These are phyloP conservation scores for Balansia obtecta DNA, from an alignment of 2,329 filamentous ascomycete genomes.

Conservation along the genomic window DNA sequence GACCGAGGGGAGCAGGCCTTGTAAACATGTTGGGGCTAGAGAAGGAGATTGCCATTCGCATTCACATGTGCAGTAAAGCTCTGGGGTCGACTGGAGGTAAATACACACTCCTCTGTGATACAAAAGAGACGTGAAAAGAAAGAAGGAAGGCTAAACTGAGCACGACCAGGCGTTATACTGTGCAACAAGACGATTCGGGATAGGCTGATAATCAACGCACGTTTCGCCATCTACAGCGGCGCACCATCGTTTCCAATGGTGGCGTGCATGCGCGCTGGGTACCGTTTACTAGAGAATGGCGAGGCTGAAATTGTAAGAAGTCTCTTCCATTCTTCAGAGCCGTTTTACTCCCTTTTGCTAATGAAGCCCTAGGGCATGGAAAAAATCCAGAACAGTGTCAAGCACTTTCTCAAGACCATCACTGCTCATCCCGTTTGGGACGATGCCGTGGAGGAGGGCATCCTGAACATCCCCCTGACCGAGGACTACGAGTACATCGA, in stretches of 20 bases:
- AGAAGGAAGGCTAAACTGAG: too few species aligned
- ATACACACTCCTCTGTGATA: too few species aligned
- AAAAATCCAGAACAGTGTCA: constrained; percentile 14
- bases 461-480: constrained; percentile 16
- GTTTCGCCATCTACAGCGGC: constrained; percentile 10
- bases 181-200: constrained; percentile 9
- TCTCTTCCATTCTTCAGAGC: too few species aligned
- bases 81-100: too few species aligned
- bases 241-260: constrained; percentile 12
- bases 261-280: constrained; percentile 11
- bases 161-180: constrained; percentile 12
- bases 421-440: constrained; percentile 13
- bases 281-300: constrained; percentile 9
- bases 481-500: constrained; percentile 15
- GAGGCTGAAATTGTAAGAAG: constrained; percentile 6
- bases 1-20: constrained; percentile 33
- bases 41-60: constrained; percentile 31
- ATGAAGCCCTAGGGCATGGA: constrained; percentile 4
- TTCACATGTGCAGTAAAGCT: constrained; percentile 43
- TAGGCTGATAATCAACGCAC: constrained; percentile 11
- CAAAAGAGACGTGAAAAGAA: constrained; percentile 19
- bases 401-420: constrained; percentile 15
- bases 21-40: constrained; percentile 37
- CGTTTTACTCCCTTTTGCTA: too few species aligned
- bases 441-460: constrained; percentile 12